Evolutionary conservation across 2,329 filamentous ascomycete genomes (phyloP), one percentile per base, ranked within the genome.

Genomic region (Ceratocystiopsis brevicomis): DNA sequence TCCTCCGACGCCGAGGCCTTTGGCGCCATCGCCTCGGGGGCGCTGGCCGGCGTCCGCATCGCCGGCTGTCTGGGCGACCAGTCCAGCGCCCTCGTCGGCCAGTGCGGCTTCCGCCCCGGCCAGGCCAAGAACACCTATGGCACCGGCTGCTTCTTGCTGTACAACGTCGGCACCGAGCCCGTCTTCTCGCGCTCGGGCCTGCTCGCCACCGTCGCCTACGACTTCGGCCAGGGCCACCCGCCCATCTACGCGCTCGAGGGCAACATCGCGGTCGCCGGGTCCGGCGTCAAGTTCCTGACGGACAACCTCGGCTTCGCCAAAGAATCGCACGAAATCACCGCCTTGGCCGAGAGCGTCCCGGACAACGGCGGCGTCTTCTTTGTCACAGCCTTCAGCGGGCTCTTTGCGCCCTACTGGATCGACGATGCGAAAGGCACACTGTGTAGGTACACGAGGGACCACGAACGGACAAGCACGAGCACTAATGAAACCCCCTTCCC

Each of bases 341-440:
- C 62, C 42, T 59, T 76, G 32, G 71, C 70, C 30, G 60, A 62
- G 52, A 65, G 62, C 0, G 70, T 75, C 9, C 52, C 62, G 3
- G 80, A 93, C 58, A 92, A 81, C 48, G 86, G 85, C 44, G 86
- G 86, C 9, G 79, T 86, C 44, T 74, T 87, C 16, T 78, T 94
- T 53, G 86, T 94, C 47, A 93, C 86, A 3, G 86, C 86, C 1
- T 94, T 94, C 57, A 86, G 80, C 58, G 86, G 86, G 43, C 69
- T 94, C 3, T 93, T 93, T 57, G 86, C 86, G 1, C 86, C 86
- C 0, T 93, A 94, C 60, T 94, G 86, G 86, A 88, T 93, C 48
- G 85, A 93, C 56, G 83, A 92, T 61, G 85, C 85, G 17, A 81
- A 86, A 58, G 86, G 86, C 46, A 93, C 86, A 6, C 75, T 90